Percentiles rank a stretch among this genome's conserved stretches.
Evolutionary conservation across 805 yeast genomes (phyloP).

Genomic region (Saccharomycopsis amapae): DNA sequence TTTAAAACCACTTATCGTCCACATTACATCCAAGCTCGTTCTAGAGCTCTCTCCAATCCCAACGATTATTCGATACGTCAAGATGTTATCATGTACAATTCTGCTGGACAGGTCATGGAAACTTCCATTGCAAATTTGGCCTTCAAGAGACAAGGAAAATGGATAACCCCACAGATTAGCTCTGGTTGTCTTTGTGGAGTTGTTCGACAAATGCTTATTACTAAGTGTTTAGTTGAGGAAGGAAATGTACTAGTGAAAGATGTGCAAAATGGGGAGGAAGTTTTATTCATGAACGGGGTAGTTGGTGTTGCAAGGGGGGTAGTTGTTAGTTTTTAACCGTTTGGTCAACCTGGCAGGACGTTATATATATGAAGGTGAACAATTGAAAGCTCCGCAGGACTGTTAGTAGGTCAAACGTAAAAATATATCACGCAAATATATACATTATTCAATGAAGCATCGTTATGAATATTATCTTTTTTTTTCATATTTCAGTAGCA

Average conservation of each 20-base stretch:
- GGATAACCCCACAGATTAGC: conserved; percentile 77
- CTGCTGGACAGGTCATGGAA: conserved; percentile 59
- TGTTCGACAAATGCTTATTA: conserved; percentile 56
- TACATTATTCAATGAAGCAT: no score
- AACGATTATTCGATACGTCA: conserved; percentile 31
- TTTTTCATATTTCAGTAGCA: no score
- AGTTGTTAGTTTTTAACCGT: no score
- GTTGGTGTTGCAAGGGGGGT: conserved; percentile 68
- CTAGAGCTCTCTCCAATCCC: conserved; percentile 31
- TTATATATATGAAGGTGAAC: no score
- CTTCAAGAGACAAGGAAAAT: conserved; percentile 41
- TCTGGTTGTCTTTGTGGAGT: conserved; percentile 86
- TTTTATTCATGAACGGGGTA: conserved; percentile 74
- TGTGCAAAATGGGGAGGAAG: conserved; percentile 57
- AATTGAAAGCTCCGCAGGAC: no score
- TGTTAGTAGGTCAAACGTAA: no score
- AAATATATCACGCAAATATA: no score
- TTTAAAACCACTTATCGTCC: conserved; percentile 77
- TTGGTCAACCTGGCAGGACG: no score
- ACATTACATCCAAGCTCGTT: conserved; percentile 57
- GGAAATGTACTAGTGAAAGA: conserved; percentile 39
- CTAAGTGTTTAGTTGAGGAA: conserved; percentile 47
- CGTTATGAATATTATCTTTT: no score
- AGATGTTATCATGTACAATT: conserved; percentile 62
- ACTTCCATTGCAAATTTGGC: conserved; percentile 83